Evolutionary conservation across 129 eudicot genomes (phyloP), one percentile per base, ranked within the genome.

Genomic region (Helianthus tuberosus): DNA sequence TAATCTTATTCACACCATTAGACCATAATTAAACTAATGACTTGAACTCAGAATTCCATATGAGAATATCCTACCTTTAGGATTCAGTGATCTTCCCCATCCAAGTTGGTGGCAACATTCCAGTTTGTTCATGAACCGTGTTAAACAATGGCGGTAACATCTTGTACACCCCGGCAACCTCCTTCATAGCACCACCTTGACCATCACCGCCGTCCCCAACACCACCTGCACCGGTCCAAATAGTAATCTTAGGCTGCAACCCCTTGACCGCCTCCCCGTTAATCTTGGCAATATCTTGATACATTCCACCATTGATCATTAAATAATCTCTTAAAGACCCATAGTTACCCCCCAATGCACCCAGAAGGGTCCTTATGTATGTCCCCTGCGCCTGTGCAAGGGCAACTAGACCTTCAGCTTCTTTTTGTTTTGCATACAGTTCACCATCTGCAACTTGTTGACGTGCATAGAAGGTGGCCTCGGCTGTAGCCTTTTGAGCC

Each of bases 81-180:
- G 78, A 76, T 38, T 81, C 75, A 41, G 57, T 57, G 0, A 86
- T 67, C 64, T 77, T 81, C 5, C 86, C 88, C 84, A 87, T 72
- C 92, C 92, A 87, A 35, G 86, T 32, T 10, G 92, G 92, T 38
- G 92, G 92, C 68, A 73, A 27, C 89, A 87, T 84, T 8, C 87
- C 92, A 0, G 89, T 87, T 64, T 87, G 92, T 52, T 84, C 89
- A 72, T 87, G 81, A 47, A 87, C 89, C 1, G 92, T 87, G 75
- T 73, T 84, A 35, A 87, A 82, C 83, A 87, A 79, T 3, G 92
- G 92, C 35, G 89, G 92, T 77, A 87, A 47, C 82, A 82, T 84
- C 16, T 78, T 80, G 46, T 87, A 87, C n/a, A 87, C 80, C 10
- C 83, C 84, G 4, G 81, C 85, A 1, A 87, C 81, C 46, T 85